phyloP scores from a whole-genome alignment of 192 early-diverging fungal species.

The Backusella mclennaniae region DNA sequence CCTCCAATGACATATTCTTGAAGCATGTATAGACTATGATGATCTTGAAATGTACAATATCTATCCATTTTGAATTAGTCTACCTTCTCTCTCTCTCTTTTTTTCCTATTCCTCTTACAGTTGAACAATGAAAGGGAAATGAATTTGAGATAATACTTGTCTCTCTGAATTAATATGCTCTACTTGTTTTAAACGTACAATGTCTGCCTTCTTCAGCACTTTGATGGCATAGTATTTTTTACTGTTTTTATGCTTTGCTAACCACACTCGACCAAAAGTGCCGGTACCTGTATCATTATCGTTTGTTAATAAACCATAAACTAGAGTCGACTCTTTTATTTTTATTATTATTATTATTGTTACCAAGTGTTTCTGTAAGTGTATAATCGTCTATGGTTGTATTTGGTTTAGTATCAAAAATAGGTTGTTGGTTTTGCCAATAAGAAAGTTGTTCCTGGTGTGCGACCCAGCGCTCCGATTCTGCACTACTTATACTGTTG shows the following conservation, averaged over 20 bases:
- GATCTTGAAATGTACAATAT: constrained; percentile 88
- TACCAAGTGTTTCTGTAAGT: constrained; percentile 51
- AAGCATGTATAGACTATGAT: constrained; percentile 80
- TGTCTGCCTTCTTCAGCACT: constrained; percentile 87
- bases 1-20: constrained; percentile 86
- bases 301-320: neutral
- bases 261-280: constrained; percentile 93
- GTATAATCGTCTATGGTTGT: constrained; percentile 41
- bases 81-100: neutral
- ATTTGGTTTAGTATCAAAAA: constrained; percentile 20
- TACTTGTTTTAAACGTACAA: constrained; percentile 91
- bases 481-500: neutral
- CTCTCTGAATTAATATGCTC: constrained; percentile 97
- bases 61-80: constrained; percentile 35
- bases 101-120: constrained; percentile 58
- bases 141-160: constrained; percentile 77
- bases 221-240: constrained; percentile 92
- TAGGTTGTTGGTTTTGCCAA: constrained; percentile 22
- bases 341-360: no score
- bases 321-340: no score
- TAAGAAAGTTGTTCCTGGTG: constrained; percentile 22
- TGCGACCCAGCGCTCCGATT: constrained; percentile 7
- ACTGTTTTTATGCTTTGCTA: constrained; percentile 72
- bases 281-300: constrained; percentile 72
- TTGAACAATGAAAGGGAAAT: constrained; percentile 86